These are phyloP conservation scores for Punica granatum DNA, from an alignment of 345 rosid genomes.

Conservation along the genomic window DNA sequence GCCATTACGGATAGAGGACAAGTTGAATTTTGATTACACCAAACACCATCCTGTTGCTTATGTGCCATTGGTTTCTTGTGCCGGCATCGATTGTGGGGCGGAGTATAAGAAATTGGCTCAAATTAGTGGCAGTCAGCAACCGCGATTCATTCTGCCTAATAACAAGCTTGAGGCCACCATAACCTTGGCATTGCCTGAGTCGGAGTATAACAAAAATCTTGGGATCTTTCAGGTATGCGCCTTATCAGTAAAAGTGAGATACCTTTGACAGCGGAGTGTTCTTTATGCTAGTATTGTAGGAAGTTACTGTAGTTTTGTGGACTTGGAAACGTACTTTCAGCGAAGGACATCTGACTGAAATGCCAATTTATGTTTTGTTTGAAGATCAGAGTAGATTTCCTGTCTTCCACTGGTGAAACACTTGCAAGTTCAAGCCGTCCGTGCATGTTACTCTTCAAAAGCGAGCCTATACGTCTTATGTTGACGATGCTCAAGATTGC, in stretches of 20 bases:
- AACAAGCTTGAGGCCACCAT: slow-evolving; percentile 39
- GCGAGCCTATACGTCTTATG: slow-evolving; percentile 59
- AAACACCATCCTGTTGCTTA: slow-evolving; percentile 58
- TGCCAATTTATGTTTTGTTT: slow-evolving; percentile 6
- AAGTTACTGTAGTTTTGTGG: background rate
- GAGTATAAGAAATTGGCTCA: slow-evolving; percentile 40
- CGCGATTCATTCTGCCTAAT: slow-evolving; percentile 27
- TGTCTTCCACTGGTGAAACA: slow-evolving; percentile 48
- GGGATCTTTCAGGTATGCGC: slow-evolving; percentile 80
- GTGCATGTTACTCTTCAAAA: slow-evolving; percentile 67
- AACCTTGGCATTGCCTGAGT: slow-evolving; percentile 63
- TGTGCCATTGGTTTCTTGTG: slow-evolving; percentile 52
- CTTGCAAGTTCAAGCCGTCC: slow-evolving; percentile 57
- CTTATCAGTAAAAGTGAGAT: background rate
- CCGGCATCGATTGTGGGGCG: slow-evolving; percentile 30
- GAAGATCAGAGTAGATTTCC: slow-evolving; percentile 75
- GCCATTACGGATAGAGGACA: slow-evolving; percentile 47
- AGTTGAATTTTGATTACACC: slow-evolving; percentile 58
- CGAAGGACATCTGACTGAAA: background rate
- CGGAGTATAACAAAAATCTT: slow-evolving; percentile 67
- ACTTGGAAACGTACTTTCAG: background rate
- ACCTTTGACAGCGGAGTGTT: background rate
- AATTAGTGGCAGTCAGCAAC: slow-evolving; percentile 12
- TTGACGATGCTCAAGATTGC: slow-evolving; percentile 56
- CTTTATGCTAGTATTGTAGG: background rate